A percentile compares a stretch with the other conserved stretches of the same genome.
Conservation (phyloP, 768 basidiomycete species). For the Amanita pseudoporphyria region DNA sequence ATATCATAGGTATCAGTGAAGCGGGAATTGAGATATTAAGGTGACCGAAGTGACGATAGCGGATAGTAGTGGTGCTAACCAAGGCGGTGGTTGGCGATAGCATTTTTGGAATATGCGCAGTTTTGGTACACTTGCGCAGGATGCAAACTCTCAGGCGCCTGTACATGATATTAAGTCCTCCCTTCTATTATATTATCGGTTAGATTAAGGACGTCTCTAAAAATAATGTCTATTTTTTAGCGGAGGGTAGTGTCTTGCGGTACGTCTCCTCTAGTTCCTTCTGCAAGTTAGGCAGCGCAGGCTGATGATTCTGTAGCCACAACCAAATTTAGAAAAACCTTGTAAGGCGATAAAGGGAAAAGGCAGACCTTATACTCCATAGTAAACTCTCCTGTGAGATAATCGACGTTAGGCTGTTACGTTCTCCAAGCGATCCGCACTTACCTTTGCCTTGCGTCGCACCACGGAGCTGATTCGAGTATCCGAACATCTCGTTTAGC, state of each 20-base stretch:
- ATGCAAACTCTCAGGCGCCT: no score
- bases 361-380: conserved; percentile 62
- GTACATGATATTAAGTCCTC: background rate
- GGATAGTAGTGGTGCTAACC: no score
- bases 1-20: no score
- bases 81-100: no score
- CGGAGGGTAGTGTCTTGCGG: conserved; percentile 61
- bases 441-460: conserved; percentile 90
- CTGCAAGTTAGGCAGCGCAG: conserved; percentile 81
- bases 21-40: no score
- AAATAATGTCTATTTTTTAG: conserved; percentile 49
- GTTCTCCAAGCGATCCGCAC: background rate
- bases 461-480: conserved; percentile 87
- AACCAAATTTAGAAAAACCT: background rate
- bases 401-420: background rate
- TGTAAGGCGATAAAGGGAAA: background rate
- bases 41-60: no score
- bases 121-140: no score
- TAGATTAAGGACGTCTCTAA: background rate
- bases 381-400: conserved; percentile 54
- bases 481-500: conserved; percentile 97
- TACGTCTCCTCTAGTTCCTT: conserved; percentile 84
- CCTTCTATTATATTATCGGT: background rate
- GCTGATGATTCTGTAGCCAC: conserved; percentile 51
- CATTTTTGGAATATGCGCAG: no score